These are phyloP conservation scores for Colletotrichum tabaci DNA, from an alignment of 2,329 filamentous ascomycete genomes.

Conservation along the genomic window DNA sequence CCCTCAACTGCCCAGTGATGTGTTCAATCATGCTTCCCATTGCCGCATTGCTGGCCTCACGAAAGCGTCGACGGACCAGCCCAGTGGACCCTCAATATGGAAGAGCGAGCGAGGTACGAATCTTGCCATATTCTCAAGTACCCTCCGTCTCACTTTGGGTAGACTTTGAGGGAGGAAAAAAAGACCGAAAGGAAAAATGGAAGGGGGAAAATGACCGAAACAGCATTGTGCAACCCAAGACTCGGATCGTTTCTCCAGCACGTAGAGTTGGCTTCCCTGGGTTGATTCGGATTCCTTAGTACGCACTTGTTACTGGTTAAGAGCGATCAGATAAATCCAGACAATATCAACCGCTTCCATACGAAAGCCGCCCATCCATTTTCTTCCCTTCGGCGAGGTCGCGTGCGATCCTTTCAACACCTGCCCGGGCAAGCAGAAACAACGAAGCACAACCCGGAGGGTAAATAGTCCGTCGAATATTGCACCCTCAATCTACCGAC, in stretches of 20 bases:
- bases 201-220: too few species aligned
- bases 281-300: background rate
- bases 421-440: background rate
- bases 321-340: background rate
- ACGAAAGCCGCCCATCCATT: background rate
- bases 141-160: constrained; percentile 5
- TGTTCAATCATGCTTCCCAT: background rate
- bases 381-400: constrained; percentile 4
- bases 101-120: constrained; percentile 8
- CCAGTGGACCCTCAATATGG: constrained; percentile 25
- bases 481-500: background rate
- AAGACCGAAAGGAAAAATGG: background rate
- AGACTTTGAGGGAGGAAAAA: background rate
- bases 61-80: constrained; percentile 14
- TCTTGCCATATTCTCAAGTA: constrained; percentile 25
- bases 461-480: background rate
- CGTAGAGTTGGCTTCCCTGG: background rate
- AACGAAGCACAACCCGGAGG: constrained; percentile 5
- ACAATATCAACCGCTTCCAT: constrained; percentile 3
- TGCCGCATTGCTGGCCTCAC: constrained; percentile 15
- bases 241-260: background rate
- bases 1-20: background rate
- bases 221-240: too few species aligned
- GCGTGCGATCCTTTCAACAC: constrained; percentile 1
- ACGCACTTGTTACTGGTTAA: background rate